Evolutionary conservation across 2,329 filamentous ascomycete species (phyloP), one percentile per base, ranked within the genome.

Genomic region (Pseudocercospora fijiensis): DNA sequence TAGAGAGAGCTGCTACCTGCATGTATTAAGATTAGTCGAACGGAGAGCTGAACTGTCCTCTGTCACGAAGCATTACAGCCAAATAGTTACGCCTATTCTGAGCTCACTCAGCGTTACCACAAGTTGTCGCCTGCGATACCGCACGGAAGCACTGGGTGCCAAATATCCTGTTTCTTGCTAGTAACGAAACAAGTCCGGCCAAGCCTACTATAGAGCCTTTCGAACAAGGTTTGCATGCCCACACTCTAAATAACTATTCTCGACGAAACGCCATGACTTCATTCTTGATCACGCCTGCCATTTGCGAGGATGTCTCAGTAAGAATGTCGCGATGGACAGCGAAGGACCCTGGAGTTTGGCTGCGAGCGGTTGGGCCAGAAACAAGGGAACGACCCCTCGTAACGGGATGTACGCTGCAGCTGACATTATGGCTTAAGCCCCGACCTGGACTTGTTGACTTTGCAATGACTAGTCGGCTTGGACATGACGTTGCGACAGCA

Each of bases 41-140:
- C 9, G 22, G 26, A 7, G 13, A 53, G 49, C 26, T 53, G 61
- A 52, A 51, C 57, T 52, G n/a, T 60, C 57, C 51, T 63, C 41
- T 57, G 61, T 63, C 51, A 30, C 28, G 24, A 28, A 52, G 27
- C 20, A 33, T 13, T 37, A 20, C 53, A 30, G 37, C n/a, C n/a
- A n/a, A n/a, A n/a, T n/a, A n/a, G n/a, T 13, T 13, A 27, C 49
- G 4, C 1, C 4, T 28, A 5, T 41, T 41, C 16, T 41, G 18
- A 41, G 37, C 45, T 13, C 45, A 49, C 45, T 49, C 45, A 49
- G 16, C 37, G 18, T 41, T 4, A 41, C 16, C 16, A 18, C 9
- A n/a, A 4, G 2, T 47, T 13, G 11, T 49, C 45, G 9, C 22
- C 22, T 11, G 13, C 5, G 13, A 24, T 22, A 13, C 18, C 13